Percentiles rank a stretch among this genome's conserved stretches.
Evolutionary conservation across 305 asterid genomes (phyloP).

Genomic region (Fraxinus angustifolia): DNA sequence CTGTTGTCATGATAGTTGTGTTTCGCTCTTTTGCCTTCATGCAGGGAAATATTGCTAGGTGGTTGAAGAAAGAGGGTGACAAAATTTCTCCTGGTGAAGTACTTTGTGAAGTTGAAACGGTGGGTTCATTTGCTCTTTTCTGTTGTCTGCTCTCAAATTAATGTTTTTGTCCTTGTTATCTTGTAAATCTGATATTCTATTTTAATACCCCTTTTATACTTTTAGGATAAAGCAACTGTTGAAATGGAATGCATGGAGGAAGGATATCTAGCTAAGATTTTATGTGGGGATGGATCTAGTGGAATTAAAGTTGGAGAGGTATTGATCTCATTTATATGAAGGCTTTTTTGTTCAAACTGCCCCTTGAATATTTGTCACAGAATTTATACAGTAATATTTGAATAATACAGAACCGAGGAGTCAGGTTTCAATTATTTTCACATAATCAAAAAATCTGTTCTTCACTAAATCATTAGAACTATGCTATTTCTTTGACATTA

Average conservation of each 20-base stretch:
- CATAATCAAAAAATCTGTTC: neutral
- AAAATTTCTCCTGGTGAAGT: conserved; percentile 94
- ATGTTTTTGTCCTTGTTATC: conserved; percentile 8
- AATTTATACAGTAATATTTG: conserved; percentile 6
- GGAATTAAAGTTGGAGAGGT: conserved; percentile 99
- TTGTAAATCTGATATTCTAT: conserved; percentile 14
- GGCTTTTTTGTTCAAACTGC: conserved; percentile 6
- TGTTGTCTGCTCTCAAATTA: conserved; percentile 17
- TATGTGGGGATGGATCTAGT: conserved; percentile 83
- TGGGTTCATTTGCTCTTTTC: conserved; percentile 36
- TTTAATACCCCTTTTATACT: conserved; percentile 19
- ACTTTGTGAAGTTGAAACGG: conserved; percentile 99
- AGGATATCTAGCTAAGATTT: conserved; percentile 91
- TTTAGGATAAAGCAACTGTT: conserved; percentile 94
- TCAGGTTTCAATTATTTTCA: conserved; percentile 4
- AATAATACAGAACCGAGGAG: neutral
- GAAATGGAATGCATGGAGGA: conserved; percentile 99
- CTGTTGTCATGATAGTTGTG: conserved; percentile 13
- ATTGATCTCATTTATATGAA: conserved; percentile 24
- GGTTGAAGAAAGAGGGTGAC: conserved; percentile 99
- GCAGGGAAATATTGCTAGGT: conserved; percentile 94
- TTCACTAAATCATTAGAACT: neutral
- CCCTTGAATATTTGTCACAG: conserved; percentile 9
- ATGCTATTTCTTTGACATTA: neutral
- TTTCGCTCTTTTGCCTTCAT: conserved; percentile 16